Evolutionary conservation across 2,329 filamentous ascomycete species (phyloP), one percentile per base, ranked within the genome.

Genomic region (Apiospora phragmitis): DNA sequence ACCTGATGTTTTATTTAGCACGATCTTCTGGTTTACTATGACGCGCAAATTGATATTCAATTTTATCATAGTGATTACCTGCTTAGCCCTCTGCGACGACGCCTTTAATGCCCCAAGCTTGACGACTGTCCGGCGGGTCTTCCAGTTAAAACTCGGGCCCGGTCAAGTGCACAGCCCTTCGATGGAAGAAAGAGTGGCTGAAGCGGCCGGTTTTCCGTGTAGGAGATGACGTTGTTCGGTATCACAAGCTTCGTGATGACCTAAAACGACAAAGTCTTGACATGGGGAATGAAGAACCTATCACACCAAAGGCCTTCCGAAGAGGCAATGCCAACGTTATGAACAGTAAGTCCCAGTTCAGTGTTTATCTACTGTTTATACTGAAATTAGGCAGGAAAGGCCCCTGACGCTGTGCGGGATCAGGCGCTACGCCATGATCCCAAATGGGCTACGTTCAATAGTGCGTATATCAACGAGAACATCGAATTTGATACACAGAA

Each of bases 391-490:
- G n/a, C n/a, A n/a, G n/a, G n/a, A n/a, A n/a, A n/a, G n/a, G n/a
- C n/a, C n/a, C n/a, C n/a, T n/a, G 75, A 80, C 73, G 70, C 72
- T n/a, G 72, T 80, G 35, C 72, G 72, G 49, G 72, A 80, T 72
- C 70, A 80, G 70, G 77, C 80, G 32, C 77, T 80, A 71, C 75
- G 72, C 29, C 71, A 80, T 70, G 70, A 79, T 62, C 77, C 77
- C 69, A 69, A 70, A 45, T 80, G 73, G 65, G 68, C 65, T 1
- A 80, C 74, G 2, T 80, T 80, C n/a, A n/a, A n/a, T n/a, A n/a
- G n/a, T n/a, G n/a, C n/a, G n/a, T n/a, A n/a, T n/a, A n/a, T n/a
- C n/a, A 38, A 72, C 76, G n/a, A 73, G 69, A 59, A 71, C 70
- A 7, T 80, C n/a, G n/a, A n/a, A n/a, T n/a, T n/a, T n/a, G n/a